A percentile compares a stretch with the other conserved stretches of the same genome.
phyloP scores from a whole-genome alignment of 352 stramenopile species.

The Pythium phragmiticola region DNA sequence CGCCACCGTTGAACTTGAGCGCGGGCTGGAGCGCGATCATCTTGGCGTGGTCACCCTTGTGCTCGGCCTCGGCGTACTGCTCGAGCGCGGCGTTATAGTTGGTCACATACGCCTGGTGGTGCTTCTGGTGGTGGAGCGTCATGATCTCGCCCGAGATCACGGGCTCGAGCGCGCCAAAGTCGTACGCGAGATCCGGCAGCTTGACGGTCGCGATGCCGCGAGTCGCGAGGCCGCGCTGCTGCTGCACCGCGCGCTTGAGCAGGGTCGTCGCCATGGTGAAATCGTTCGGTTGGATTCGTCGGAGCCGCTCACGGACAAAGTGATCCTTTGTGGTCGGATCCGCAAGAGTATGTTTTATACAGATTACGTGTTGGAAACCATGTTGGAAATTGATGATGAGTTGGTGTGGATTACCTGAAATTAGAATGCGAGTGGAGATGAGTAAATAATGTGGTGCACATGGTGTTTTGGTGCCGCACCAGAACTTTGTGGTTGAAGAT shows the following conservation, averaged over 20 bases:
- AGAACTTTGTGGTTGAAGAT: too few species aligned
- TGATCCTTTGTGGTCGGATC: background rate
- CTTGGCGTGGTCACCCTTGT: constrained; percentile 86
- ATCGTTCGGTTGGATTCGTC: background rate
- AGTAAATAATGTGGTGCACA: constrained; percentile 14
- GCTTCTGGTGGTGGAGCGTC: constrained; percentile 96
- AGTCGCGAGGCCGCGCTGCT: constrained; percentile 19
- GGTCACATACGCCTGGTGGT: constrained; percentile 96
- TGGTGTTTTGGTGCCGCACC: too few species aligned
- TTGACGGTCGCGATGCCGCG: constrained; percentile 66
- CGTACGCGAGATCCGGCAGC: constrained; percentile 85
- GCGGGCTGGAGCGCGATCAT: constrained; percentile 91
- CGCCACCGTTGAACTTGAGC: constrained; percentile 98
- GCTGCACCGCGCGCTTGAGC: constrained; percentile 24
- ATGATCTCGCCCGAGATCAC: constrained; percentile 90
- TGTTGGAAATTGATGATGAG: background rate
- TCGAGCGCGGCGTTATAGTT: constrained; percentile 95
- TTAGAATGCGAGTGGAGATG: background rate
- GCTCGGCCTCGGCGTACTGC: constrained; percentile 91
- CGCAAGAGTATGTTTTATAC: constrained; percentile 11
- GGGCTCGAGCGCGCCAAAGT: constrained; percentile 87
- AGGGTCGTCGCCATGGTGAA: constrained; percentile 18
- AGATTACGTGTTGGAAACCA: constrained; percentile 11
- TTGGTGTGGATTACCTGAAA: too few species aligned
- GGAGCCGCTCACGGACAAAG: constrained; percentile 2